These are phyloP conservation scores for Aureobasidium zeae DNA, from an alignment of 2,329 filamentous ascomycete species.

Conservation along the genomic window DNA sequence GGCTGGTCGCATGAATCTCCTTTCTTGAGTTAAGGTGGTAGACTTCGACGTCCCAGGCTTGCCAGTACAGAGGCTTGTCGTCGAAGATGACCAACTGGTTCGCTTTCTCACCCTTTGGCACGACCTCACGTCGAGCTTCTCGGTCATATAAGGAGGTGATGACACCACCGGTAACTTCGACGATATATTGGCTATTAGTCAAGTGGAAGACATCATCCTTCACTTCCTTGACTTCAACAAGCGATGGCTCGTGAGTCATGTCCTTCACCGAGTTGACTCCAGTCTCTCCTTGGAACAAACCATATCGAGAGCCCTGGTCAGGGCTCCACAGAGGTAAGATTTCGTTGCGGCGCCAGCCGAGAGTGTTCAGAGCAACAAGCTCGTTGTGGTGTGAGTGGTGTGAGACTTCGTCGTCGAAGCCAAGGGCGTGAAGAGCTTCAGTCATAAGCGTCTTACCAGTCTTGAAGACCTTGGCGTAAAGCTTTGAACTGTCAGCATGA, in stretches of 20 bases:
- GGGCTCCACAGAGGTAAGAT: constrained; percentile 54
- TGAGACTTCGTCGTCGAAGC: constrained; percentile 43
- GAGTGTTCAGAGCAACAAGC: constrained; percentile 66
- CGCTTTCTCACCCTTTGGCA: constrained; percentile 63
- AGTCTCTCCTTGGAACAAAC: constrained; percentile 39
- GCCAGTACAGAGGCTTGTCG: constrained; percentile 95
- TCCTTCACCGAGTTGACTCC: constrained; percentile 32
- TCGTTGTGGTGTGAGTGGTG: constrained; percentile 34
- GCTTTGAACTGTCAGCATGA: constrained; percentile 25
- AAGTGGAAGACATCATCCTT: constrained; percentile 62
- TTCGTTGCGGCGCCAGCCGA: constrained; percentile 64
- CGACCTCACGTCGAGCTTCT: constrained; percentile 62
- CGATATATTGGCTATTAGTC: constrained; percentile 64
- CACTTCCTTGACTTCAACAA: constrained; percentile 42
- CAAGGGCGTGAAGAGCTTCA: constrained; percentile 59
- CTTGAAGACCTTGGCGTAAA: constrained; percentile 75
- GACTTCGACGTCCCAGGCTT: constrained; percentile 96
- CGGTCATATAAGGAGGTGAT: constrained; percentile 81
- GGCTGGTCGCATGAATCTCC: constrained; percentile 55
- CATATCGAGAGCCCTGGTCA: constrained; percentile 29
- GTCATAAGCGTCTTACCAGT: constrained; percentile 64
- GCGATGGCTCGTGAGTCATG: not conserved
- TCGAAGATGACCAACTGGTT: constrained; percentile 94
- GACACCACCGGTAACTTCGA: constrained; percentile 63
- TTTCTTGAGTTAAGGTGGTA: constrained; percentile 83